These are phyloP conservation scores for Globisporangium iwayamae DNA, from an alignment of 352 stramenopile species.

Conservation along the genomic window DNA sequence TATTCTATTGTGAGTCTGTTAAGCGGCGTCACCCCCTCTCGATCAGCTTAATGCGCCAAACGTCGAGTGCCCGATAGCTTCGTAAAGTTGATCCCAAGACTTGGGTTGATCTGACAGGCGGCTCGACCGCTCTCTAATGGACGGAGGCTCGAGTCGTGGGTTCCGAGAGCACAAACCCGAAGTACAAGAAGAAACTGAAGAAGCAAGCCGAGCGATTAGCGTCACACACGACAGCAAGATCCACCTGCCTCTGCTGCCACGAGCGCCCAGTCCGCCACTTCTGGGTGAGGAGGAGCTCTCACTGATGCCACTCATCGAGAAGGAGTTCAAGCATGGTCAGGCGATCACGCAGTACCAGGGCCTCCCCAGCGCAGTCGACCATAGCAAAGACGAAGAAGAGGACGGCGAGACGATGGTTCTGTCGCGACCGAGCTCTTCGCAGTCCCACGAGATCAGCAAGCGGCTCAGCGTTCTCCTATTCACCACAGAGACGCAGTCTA, in stretches of 20 bases:
- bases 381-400: background rate
- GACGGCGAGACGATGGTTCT: background rate
- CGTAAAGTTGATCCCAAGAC: background rate
- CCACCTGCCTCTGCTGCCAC: background rate
- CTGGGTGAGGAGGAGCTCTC: background rate
- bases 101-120: background rate
- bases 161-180: background rate
- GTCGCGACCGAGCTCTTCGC: background rate
- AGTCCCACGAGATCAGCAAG: background rate
- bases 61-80: background rate
- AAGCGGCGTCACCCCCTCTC: too few species aligned
- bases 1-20: too few species aligned
- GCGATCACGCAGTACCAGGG: background rate
- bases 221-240: background rate
- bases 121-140: background rate
- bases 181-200: background rate
- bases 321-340: slow-evolving; percentile 1
- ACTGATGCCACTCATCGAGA: background rate
- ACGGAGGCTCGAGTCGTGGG: background rate
- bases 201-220: background rate
- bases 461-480: background rate
- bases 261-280: background rate
- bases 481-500: background rate
- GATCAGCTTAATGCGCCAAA: slow-evolving; percentile 6
- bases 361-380: slow-evolving; percentile 5